A percentile compares a stretch with the other conserved stretches of the same genome.
Evolutionary conservation across 164 flowering plant species (phyloP).

Genomic region (Akebia trifoliata): DNA sequence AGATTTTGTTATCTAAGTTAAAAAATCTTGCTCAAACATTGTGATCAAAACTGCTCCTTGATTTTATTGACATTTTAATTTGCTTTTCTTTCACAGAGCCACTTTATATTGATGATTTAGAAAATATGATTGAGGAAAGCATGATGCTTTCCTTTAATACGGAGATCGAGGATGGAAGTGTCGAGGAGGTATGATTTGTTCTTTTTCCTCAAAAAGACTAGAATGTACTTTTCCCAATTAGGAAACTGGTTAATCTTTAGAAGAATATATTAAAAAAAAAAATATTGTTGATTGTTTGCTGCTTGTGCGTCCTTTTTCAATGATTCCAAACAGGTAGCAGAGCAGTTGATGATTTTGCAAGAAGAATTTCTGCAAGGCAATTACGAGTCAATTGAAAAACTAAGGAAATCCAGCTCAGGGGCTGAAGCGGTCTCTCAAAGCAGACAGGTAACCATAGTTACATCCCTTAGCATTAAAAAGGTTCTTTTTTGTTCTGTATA

Average conservation of each 20-base stretch:
- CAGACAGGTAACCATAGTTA: conserved; percentile 16
- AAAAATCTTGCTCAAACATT: too few relatives aligned
- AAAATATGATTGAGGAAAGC: conserved; percentile 27
- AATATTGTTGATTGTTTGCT: neutral
- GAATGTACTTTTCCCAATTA: neutral
- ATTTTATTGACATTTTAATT: too few relatives aligned
- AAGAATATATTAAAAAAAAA: neutral
- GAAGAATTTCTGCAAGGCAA: conserved; percentile 63
- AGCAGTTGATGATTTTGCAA: conserved; percentile 56
- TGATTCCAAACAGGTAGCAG: conserved; percentile 44
- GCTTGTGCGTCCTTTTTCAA: neutral
- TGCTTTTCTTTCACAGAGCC: conserved; percentile 18
- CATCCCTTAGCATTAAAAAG: neutral
- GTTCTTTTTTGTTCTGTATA: neutral
- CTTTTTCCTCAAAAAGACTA: neutral
- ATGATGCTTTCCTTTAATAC: conserved; percentile 25
- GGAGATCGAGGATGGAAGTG: conserved; percentile 46
- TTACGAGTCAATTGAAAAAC: conserved; percentile 31
- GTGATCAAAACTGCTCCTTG: too few relatives aligned
- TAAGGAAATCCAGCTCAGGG: conserved; percentile 16
- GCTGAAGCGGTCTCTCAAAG: conserved; percentile 17
- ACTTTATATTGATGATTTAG: conserved; percentile 35
- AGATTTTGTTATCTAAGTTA: too few relatives aligned
- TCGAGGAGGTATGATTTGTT: conserved; percentile 28
- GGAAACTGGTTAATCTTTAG: neutral